Evolutionary conservation across 2,329 filamentous ascomycete genomes (phyloP).

Genomic region (Fusarium cyanostomum): DNA sequence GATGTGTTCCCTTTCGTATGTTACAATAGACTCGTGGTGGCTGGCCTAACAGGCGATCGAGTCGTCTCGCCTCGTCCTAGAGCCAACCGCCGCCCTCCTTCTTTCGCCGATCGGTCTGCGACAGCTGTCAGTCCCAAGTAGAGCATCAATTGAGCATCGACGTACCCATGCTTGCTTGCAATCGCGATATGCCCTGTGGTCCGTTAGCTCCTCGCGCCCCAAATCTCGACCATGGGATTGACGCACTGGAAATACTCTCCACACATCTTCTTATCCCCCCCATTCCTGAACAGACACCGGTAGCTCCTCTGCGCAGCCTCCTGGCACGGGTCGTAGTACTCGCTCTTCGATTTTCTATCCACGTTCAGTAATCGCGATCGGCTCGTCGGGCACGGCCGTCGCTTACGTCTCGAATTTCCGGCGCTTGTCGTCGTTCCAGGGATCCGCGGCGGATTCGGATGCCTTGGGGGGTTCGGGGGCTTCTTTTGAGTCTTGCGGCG

Average conservation of each 20-base stretch:
- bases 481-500: constrained; percentile 29
- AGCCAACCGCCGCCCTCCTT: constrained; percentile 45
- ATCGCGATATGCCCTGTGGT: constrained; percentile 82
- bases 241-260: constrained; percentile 93
- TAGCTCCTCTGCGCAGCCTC: constrained; percentile 88
- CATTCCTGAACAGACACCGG: constrained; percentile 88
- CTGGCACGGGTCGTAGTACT: constrained; percentile 96
- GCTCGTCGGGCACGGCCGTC: constrained; percentile 7
- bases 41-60: background rate
- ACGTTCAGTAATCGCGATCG: constrained; percentile 10
- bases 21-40: constrained; percentile 12
- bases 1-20: constrained; percentile 5
- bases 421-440: constrained; percentile 69
- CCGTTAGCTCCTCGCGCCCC: constrained; percentile 31
- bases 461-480: constrained; percentile 24
- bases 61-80: constrained; percentile 1
- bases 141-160: background rate
- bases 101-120: constrained; percentile 47
- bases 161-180: constrained; percentile 94
- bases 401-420: constrained; percentile 71
- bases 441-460: constrained; percentile 42
- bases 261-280: constrained; percentile 88
- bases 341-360: constrained; percentile 82
- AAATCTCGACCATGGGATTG: background rate
- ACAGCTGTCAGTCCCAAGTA: background rate